A percentile compares a stretch with the other conserved stretches of the same genome.
phyloP scores from a whole-genome alignment of 345 rosid genomes.

The Eucalyptus pauciflora region DNA sequence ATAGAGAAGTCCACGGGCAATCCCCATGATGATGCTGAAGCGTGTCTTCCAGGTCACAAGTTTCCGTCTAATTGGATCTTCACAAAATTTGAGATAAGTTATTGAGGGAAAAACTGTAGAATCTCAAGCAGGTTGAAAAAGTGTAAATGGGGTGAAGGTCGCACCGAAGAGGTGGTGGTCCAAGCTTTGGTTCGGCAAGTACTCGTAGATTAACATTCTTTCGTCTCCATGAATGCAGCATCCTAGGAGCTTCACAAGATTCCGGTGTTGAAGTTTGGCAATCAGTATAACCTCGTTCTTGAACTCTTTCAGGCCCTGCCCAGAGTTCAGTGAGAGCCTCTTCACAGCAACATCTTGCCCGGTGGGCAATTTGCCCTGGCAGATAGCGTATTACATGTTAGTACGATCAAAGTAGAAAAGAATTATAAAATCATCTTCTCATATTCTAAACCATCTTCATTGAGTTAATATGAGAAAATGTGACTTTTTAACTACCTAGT shows the following conservation, averaged over 20 bases:
- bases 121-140: neutral
- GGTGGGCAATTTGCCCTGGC: constrained; percentile 1
- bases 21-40: constrained; percentile 16
- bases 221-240: constrained; percentile 46
- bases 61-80: constrained; percentile 3
- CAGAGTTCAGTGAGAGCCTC: constrained; percentile 6
- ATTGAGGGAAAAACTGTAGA: neutral
- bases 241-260: constrained; percentile 62
- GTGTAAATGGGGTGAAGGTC: neutral
- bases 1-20: constrained; percentile 27
- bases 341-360: constrained; percentile 21
- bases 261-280: constrained; percentile 55
- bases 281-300: constrained; percentile 19
- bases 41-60: constrained; percentile 13
- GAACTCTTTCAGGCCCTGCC: constrained; percentile 21
- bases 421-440: neutral
- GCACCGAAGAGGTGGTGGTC: constrained; percentile 42
- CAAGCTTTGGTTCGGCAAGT: constrained; percentile 49
- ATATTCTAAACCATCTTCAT: neutral
- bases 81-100: neutral
- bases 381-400: neutral
- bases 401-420: neutral
- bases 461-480: neutral
- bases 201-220: constrained; percentile 55
- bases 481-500: neutral